A percentile compares a stretch with the other conserved stretches of the same genome.
Evolutionary conservation across 1,284 basidiomycete species (phyloP).

Genomic region (Heliocybe sulcata): DNA sequence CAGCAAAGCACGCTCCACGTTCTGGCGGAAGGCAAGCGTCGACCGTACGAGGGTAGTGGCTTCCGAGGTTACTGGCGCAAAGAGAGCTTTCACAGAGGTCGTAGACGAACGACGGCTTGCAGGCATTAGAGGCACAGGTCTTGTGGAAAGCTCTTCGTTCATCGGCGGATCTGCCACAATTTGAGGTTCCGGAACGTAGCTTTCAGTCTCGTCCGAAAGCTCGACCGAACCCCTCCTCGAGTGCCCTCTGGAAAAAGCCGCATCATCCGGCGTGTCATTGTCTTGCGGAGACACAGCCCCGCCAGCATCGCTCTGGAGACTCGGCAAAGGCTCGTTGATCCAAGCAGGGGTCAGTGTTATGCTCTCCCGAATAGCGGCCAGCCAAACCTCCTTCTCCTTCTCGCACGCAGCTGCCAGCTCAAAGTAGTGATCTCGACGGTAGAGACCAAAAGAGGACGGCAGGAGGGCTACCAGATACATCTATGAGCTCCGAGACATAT

Average conservation of each 20-base stretch:
- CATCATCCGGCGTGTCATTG: conserved; percentile 1
- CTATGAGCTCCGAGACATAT: not conserved
- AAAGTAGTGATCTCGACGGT: conserved; percentile 61
- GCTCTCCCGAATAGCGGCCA: conserved; percentile 52
- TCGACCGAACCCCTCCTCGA: not conserved
- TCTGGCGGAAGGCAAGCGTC: conserved; percentile 57
- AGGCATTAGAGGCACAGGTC: conserved; percentile 7
- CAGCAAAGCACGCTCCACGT: conserved; percentile 58
- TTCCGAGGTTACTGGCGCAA: conserved; percentile 38
- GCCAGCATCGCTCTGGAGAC: conserved; percentile 35
- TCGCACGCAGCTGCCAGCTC: conserved; percentile 81
- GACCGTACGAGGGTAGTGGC: conserved; percentile 59
- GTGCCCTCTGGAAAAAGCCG: not conserved
- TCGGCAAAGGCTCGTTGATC: conserved; percentile 54
- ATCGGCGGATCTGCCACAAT: not conserved
- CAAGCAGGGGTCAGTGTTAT: conserved; percentile 33
- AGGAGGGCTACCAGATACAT: conserved; percentile 47
- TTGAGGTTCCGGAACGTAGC: not conserved
- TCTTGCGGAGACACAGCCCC: conserved; percentile 7
- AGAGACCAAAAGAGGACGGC: conserved; percentile 75
- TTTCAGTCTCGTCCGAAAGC: not conserved
- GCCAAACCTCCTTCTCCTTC: conserved; percentile 81
- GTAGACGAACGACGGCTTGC: conserved; percentile 51
- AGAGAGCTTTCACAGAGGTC: conserved; percentile 49
- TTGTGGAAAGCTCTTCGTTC: conserved; percentile 14